Conservation (phyloP, 2,329 filamentous ascomycete species). For the Xylaria arbuscula region DNA sequence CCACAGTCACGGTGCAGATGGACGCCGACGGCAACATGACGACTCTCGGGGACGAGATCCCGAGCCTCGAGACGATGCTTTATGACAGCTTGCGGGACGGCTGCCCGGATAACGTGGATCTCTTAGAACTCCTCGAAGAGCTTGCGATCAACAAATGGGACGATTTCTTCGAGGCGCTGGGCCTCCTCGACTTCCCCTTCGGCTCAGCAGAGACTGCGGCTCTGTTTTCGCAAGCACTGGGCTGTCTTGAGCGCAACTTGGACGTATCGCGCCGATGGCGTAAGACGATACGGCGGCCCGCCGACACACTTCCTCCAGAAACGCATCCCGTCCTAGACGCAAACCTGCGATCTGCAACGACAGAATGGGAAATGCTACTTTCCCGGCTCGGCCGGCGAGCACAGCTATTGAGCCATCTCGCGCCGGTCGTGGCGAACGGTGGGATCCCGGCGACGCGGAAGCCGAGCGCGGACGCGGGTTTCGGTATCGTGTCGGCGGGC, state of each 20-base stretch:
- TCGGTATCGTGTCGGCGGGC: conserved; percentile 7
- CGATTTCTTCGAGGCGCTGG: conserved; percentile 51
- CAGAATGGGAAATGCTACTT: conserved; percentile 51
- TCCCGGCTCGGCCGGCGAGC: conserved; percentile 47
- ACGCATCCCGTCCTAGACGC: conserved; percentile 1
- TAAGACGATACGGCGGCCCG: neutral
- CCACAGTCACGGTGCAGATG: conserved; percentile 4
- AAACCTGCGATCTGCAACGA: neutral
- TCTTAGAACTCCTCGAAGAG: conserved; percentile 38
- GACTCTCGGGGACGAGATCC: conserved; percentile 36
- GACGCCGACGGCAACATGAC: conserved; percentile 8
- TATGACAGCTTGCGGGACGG: conserved; percentile 37
- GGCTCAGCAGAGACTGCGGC: conserved; percentile 25
- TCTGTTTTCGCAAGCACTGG: conserved; percentile 49
- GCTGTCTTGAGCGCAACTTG: conserved; percentile 53
- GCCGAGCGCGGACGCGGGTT: neutral
- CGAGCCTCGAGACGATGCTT: conserved; percentile 47
- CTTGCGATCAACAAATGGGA: conserved; percentile 49
- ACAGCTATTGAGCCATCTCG: conserved; percentile 41
- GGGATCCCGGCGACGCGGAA: conserved; percentile 20
- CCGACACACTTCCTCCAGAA: neutral
- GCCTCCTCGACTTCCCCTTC: conserved; percentile 28
- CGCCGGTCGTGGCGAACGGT: conserved; percentile 29
- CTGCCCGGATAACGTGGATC: conserved; percentile 17
- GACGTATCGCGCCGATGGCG: conserved; percentile 37